Base-by-base conservation (phyloP, 176 grass and related monocot genomes). In the Oryza meridionalis region DNA sequence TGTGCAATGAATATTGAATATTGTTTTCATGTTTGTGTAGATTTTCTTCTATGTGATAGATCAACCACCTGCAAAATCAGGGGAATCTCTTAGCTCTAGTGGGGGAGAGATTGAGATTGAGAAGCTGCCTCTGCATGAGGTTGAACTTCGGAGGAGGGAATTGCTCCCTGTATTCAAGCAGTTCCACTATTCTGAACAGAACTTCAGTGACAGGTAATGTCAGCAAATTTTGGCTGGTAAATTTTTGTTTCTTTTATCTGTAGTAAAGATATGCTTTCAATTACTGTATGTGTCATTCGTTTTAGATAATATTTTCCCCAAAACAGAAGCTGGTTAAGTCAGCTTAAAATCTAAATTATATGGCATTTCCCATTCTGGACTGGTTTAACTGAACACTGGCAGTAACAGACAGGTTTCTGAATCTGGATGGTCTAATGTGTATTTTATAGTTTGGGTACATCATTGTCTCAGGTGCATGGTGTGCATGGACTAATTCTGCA, bases 131-230 rank as follows among this genome's bases (percentile, higher is more conserved):
- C 79, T 91, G 66, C 82, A 86, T 0, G 97, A 96, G 72, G 90
- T 99, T 87, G 97, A 99, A 89, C 88, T 96, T 58, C 90, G 84
- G 81, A 74, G 79, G 87, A 96, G 94, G 78, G 91, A 94, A 82
- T 85, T 96, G 72, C 90, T 96, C 37, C 93, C 97, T 80, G 97
- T 96, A 82, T 96, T 99, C 77, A 92, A 99, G 82, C 93, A 99
- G 76, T 99, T 96, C 45, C 81, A 84, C 19, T 86, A 87, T 72
- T 78, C 84, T 70, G 89, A 96, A 17, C 88, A 88, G 89, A 89
- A 92, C 63, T 81, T 82, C 38, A 88, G 53, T 77, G 85, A 85
- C 43, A 96, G 97, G 97, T 99, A 94, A 73, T 44, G 26, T 46
- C 38, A 61, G 21, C 55, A 65, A 80, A 32, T 68, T 27, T 26